These are phyloP conservation scores for Carex scoparia DNA, from an alignment of 176 grass and related monocot genomes.

Conservation along the genomic window DNA sequence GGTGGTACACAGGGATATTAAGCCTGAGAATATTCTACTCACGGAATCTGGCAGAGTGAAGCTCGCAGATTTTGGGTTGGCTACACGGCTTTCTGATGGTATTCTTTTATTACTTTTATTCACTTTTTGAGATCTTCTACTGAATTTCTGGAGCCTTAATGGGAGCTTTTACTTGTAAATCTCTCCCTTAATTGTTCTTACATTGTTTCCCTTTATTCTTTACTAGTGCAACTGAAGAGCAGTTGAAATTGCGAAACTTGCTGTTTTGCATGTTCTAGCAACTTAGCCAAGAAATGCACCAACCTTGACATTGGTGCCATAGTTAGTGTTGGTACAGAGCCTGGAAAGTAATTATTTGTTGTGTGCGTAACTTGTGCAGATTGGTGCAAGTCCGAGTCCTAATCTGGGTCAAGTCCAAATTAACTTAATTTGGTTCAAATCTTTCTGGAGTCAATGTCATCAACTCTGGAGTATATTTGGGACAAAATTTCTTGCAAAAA, in stretches of 20 bases:
- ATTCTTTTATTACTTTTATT: neutral
- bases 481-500: neutral
- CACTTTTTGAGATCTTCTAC: neutral
- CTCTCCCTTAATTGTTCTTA: neutral
- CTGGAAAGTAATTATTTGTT: conserved; percentile 10
- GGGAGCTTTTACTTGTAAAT: neutral
- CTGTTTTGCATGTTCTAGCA: neutral
- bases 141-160: neutral
- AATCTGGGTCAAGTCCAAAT: neutral
- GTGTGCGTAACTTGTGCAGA: conserved; percentile 19
- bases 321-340: conserved; percentile 4
- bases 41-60: conserved; percentile 58
- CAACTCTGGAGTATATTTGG: conserved; percentile 8
- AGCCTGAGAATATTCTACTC: conserved; percentile 89
- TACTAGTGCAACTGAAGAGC: neutral
- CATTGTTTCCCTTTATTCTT: neutral
- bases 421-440: conserved; percentile 19
- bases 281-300: neutral
- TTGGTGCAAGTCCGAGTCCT: neutral
- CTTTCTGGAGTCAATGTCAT: conserved; percentile 16
- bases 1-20: conserved; percentile 86
- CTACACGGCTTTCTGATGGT: conserved; percentile 75
- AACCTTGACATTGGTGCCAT: neutral
- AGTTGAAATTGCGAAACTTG: neutral
- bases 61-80: conserved; percentile 85